phyloP scores from a whole-genome alignment of 2,329 filamentous ascomycete genomes.

The Aspergillus neoniger region DNA sequence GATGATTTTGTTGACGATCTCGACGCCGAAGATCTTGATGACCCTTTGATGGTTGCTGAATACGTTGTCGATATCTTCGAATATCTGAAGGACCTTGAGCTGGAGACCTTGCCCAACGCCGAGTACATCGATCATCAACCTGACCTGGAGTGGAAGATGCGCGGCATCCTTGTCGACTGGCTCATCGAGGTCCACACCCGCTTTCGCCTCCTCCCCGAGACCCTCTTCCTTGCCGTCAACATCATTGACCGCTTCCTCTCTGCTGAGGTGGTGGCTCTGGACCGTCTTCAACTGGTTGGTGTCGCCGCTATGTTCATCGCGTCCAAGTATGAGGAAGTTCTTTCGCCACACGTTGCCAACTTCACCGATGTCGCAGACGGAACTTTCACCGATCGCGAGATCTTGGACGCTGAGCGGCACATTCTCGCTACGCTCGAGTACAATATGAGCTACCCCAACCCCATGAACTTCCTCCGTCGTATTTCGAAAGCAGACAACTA shows the following conservation, averaged over 20 bases:
- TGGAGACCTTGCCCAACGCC: slow-evolving; percentile 78
- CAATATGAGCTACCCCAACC: slow-evolving; percentile 97
- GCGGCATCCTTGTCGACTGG: slow-evolving; percentile 96
- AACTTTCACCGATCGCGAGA: slow-evolving; percentile 92
- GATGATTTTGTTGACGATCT: slow-evolving; percentile 57
- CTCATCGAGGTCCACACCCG: slow-evolving; percentile 96
- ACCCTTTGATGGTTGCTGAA: slow-evolving; percentile 96
- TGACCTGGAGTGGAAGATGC: slow-evolving; percentile 97
- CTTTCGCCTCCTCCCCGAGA: slow-evolving; percentile 93
- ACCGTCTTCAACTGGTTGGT: slow-evolving; percentile 92
- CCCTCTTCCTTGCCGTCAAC: slow-evolving; percentile 94
- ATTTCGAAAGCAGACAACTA: slow-evolving; percentile 99
- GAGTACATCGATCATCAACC: slow-evolving; percentile 95
- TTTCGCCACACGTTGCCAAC: slow-evolving; percentile 94
- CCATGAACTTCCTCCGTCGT: slow-evolving; percentile 98
- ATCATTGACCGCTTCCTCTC: slow-evolving; percentile 98
- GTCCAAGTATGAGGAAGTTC: slow-evolving; percentile 96
- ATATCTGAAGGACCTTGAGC: slow-evolving; percentile 85
- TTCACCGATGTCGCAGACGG: slow-evolving; percentile 97
- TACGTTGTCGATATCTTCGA: slow-evolving; percentile 98
- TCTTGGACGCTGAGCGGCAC: slow-evolving; percentile 94
- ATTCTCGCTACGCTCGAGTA: slow-evolving; percentile 90
- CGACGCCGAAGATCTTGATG: slow-evolving; percentile 84
- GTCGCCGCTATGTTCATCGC: slow-evolving; percentile 99
- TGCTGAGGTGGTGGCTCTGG: slow-evolving; percentile 90